phyloP scores from a whole-genome alignment of 2,329 filamentous ascomycete genomes.

The Madurella mycetomatis region DNA sequence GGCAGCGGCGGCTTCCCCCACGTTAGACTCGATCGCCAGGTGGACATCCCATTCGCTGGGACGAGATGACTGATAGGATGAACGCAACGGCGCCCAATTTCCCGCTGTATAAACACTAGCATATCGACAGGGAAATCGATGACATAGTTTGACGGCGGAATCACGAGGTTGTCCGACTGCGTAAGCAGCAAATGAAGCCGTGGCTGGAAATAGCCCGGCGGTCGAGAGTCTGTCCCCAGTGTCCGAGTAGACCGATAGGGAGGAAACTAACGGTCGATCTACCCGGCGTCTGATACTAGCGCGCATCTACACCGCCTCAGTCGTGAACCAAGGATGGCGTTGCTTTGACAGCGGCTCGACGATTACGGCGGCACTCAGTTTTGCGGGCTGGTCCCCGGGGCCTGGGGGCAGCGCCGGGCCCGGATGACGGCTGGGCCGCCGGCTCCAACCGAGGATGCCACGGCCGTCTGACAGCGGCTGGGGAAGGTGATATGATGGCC shows the following conservation, averaged over 20 bases:
- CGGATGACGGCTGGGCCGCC: too few relatives aligned
- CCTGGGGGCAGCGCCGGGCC: too few relatives aligned
- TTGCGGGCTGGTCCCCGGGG: not conserved
- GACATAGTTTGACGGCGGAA: not conserved
- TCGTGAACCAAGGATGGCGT: conserved; percentile 6
- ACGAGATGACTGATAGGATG: conserved; percentile 20
- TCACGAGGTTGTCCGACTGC: not conserved
- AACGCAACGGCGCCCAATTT: conserved; percentile 5
- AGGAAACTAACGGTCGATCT: conserved; percentile 2
- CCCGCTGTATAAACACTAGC: conserved; percentile 8
- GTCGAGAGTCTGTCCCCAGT: too few relatives aligned
- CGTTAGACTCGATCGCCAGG: not conserved
- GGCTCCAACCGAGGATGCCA: too few relatives aligned
- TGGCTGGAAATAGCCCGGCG: too few relatives aligned
- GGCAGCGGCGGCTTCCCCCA: conserved; percentile 22
- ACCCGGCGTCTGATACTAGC: conserved; percentile 12
- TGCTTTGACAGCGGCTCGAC: conserved; percentile 5
- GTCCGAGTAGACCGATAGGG: too few relatives aligned
- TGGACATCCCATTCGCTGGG: conserved; percentile 8
- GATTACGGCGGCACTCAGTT: not conserved
- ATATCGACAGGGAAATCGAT: conserved; percentile 6
- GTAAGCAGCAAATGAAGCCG: not conserved
- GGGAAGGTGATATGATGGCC: too few relatives aligned
- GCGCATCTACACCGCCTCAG: conserved; percentile 17
- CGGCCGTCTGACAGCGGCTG: too few relatives aligned